Percentiles rank a stretch among this genome's conserved stretches.
Evolutionary conservation across 2,329 filamentous ascomycete species (phyloP).

Genomic region (Monosporascus sp.): DNA sequence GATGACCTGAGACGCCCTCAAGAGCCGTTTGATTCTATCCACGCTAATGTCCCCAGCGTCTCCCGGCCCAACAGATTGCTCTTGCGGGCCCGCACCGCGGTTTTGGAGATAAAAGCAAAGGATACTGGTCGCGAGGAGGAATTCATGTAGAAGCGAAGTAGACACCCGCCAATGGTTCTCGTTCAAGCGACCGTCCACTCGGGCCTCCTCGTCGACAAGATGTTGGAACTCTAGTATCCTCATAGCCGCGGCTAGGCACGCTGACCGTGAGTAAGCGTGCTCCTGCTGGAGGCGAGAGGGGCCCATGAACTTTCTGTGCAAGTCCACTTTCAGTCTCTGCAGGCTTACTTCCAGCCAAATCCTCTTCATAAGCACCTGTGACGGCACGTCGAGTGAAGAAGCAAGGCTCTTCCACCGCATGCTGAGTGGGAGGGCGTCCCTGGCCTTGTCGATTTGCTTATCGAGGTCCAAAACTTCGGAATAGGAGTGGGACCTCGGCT

Average conservation of each 20-base stretch:
- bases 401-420: constrained; percentile 12
- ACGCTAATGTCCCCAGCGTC: background rate
- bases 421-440: constrained; percentile 15
- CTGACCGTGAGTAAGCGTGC: constrained; percentile 19
- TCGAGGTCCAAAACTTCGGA: constrained; percentile 17
- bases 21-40: constrained; percentile 3
- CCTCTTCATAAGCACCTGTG: constrained; percentile 20
- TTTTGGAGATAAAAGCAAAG: constrained; percentile 30
- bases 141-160: constrained; percentile 1
- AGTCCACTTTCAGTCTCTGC: constrained; percentile 23
- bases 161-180: background rate
- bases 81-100: constrained; percentile 1
- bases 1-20: constrained; percentile 10
- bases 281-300: constrained; percentile 8
- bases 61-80: constrained; percentile 1
- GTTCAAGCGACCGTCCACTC: constrained; percentile 2
- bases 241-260: constrained; percentile 18
- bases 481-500: constrained; percentile 11
- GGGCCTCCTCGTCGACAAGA: constrained; percentile 17
- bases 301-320: constrained; percentile 24
- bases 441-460: constrained; percentile 15
- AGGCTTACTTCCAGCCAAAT: constrained; percentile 23
- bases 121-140: constrained; percentile 3
- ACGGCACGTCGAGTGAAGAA: constrained; percentile 16
- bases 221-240: constrained; percentile 17